Conservation (phyloP, 2,329 filamentous ascomycete species). For the Ophiostoma populinum region DNA sequence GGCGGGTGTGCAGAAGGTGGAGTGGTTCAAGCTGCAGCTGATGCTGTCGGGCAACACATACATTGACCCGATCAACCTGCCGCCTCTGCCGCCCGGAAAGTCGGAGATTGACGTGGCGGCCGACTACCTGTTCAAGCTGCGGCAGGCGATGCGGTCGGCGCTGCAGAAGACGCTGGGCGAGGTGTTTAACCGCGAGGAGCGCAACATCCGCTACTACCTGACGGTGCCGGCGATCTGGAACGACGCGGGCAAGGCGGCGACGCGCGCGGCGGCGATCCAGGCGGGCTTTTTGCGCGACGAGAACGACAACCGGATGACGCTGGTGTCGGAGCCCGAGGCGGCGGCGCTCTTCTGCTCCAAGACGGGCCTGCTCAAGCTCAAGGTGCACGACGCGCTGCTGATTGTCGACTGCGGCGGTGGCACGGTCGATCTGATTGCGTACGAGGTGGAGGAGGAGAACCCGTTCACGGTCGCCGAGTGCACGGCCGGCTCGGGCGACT, state of each 20-base stretch:
- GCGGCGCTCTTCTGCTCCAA: slow-evolving; percentile 97
- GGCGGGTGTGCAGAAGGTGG: slow-evolving; percentile 93
- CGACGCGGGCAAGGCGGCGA: slow-evolving; percentile 93
- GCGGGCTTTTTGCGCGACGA: slow-evolving; percentile 93
- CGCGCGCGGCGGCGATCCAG: slow-evolving; percentile 87
- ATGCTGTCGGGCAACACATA: slow-evolving; percentile 99
- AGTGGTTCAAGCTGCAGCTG: slow-evolving; percentile 99
- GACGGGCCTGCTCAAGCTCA: slow-evolving; percentile 85
- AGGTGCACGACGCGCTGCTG: slow-evolving; percentile 94
- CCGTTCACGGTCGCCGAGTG: slow-evolving; percentile 96
- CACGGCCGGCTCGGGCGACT: slow-evolving; percentile 92
- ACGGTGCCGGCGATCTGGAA: slow-evolving; percentile 99
- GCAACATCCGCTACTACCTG: slow-evolving; percentile 93
- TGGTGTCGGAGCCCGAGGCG: slow-evolving; percentile 92
- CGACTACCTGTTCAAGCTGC: slow-evolving; percentile 95
- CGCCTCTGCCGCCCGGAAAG: slow-evolving; percentile 90
- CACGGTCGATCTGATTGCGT: slow-evolving; percentile 96
- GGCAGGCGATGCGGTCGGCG: slow-evolving; percentile 90
- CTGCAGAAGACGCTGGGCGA: slow-evolving; percentile 93
- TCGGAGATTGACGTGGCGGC: slow-evolving; percentile 98
- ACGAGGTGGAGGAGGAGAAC: slow-evolving; percentile 94
- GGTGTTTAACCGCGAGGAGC: slow-evolving; percentile 94
- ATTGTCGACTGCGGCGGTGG: slow-evolving; percentile 98
- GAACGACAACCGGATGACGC: slow-evolving; percentile 87
- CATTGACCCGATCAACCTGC: slow-evolving; percentile 97